Conservation (phyloP, 768 basidiomycete species). For the Candolleomyces efflorescens region DNA sequence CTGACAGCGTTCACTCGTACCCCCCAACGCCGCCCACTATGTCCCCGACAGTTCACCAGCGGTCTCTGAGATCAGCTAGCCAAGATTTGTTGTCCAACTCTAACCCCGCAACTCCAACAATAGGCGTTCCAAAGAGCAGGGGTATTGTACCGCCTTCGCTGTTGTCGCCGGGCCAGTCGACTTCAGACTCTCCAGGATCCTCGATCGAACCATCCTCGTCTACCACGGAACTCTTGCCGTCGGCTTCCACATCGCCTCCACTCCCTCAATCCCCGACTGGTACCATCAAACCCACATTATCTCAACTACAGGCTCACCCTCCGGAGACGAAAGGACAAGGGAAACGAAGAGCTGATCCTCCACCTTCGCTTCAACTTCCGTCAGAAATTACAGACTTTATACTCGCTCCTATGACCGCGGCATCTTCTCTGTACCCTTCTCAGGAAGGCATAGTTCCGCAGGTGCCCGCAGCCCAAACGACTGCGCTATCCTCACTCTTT, state of each 20-base stretch:
- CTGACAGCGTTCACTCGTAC: slow-evolving; percentile 44
- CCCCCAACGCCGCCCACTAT: slow-evolving; percentile 49
- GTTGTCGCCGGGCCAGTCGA: not conserved
- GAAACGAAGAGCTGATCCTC: slow-evolving; percentile 19
- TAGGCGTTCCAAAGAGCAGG: not conserved
- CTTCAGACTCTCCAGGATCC: not conserved
- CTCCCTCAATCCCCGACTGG: not conserved
- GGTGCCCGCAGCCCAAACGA: slow-evolving; percentile 16
- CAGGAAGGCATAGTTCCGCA: slow-evolving; percentile 47
- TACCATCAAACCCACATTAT: not conserved
- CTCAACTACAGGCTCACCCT: not conserved
- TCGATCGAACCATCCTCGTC: not conserved
- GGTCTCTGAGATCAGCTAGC: not conserved
- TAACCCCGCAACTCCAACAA: not conserved
- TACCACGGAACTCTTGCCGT: slow-evolving; percentile 2
- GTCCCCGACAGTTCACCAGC: slow-evolving; percentile 6
- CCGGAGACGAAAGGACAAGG: slow-evolving; percentile 16
- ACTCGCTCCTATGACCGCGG: slow-evolving; percentile 37
- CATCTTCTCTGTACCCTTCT: slow-evolving; percentile 32
- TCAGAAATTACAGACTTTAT: slow-evolving; percentile 50
- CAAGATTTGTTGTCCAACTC: not conserved
- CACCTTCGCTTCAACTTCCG: slow-evolving; percentile 11
- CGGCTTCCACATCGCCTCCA: not conserved
- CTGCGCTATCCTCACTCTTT: not conserved
- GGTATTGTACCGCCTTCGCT: not conserved